Conservation (phyloP, 169 alveolate species). For the Plasmodium coatneyi region DNA sequence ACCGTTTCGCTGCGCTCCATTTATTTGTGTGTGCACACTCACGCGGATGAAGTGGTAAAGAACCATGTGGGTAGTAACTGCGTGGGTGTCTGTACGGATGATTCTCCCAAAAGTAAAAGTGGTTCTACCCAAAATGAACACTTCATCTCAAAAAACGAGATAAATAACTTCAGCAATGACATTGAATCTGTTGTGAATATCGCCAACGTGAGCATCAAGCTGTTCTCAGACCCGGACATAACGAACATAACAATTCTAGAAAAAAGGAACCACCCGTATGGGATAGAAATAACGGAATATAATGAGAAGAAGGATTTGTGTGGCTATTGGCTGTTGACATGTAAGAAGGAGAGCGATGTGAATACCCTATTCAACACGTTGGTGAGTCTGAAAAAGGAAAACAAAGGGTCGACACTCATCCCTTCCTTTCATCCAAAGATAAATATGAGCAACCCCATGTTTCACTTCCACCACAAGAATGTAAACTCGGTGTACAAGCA, state of each 20-base stretch:
- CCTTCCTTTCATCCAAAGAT: conserved; percentile 73
- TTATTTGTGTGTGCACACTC: conserved; percentile 67
- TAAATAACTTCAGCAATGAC: conserved; percentile 28
- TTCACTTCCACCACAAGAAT: conserved; percentile 39
- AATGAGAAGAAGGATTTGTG: conserved; percentile 38
- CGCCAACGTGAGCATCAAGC: conserved; percentile 27
- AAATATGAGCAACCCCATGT: conserved; percentile 40
- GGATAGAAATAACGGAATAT: conserved; percentile 67
- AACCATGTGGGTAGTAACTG: no score
- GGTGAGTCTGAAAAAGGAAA: conserved; percentile 11
- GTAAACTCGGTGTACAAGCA: conserved; percentile 45
- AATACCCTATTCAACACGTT: conserved; percentile 2
- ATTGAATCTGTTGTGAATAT: conserved; percentile 53
- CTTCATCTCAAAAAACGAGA: not conserved
- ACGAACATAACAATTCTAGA: conserved; percentile 57
- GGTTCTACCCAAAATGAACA: not conserved
- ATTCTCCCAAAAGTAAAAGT: not conserved
- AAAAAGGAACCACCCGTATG: conserved; percentile 52
- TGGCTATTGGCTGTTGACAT: conserved; percentile 68
- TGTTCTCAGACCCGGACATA: conserved; percentile 27
- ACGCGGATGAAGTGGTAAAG: not conserved
- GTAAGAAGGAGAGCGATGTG: conserved; percentile 16
- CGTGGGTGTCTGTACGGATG: not conserved
- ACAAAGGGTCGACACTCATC: not conserved
- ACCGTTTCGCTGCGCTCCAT: conserved; percentile 54